A percentile compares a stretch with the other conserved stretches of the same genome.
Conservation (phyloP, 108 stramenopile species). For the Nannochloropsis salina region DNA sequence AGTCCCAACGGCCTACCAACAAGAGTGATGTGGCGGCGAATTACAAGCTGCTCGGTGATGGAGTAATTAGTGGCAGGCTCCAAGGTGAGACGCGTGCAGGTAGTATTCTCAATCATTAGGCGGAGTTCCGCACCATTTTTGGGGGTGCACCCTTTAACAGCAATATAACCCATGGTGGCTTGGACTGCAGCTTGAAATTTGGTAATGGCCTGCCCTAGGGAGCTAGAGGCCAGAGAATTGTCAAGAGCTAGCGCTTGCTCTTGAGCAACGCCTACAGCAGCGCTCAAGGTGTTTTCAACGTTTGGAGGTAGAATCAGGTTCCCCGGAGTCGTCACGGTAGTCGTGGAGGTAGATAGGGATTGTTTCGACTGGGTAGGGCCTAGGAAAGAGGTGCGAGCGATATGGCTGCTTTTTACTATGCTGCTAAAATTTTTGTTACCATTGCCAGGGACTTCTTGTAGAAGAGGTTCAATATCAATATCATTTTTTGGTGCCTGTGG, state of each 20-base stretch:
- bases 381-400: neutral
- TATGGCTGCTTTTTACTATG: neutral
- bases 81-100: neutral
- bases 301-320: too few species aligned
- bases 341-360: neutral
- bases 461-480: too few species aligned
- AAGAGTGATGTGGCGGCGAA: neutral
- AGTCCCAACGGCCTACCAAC: neutral
- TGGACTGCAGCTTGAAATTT: neutral
- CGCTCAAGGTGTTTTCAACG: neutral
- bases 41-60: neutral
- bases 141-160: constrained; percentile 3
- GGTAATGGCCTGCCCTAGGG: neutral
- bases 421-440: neutral
- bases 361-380: neutral
- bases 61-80: constrained; percentile 9
- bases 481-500: too few species aligned
- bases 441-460: neutral
- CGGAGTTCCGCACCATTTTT: neutral
- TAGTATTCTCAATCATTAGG: neutral
- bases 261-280: too few species aligned
- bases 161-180: neutral
- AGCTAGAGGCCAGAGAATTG: neutral
- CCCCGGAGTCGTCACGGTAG: neutral
- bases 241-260: neutral